Conservation (phyloP, 768 basidiomycete species). For the Leccinum barrowsii region DNA sequence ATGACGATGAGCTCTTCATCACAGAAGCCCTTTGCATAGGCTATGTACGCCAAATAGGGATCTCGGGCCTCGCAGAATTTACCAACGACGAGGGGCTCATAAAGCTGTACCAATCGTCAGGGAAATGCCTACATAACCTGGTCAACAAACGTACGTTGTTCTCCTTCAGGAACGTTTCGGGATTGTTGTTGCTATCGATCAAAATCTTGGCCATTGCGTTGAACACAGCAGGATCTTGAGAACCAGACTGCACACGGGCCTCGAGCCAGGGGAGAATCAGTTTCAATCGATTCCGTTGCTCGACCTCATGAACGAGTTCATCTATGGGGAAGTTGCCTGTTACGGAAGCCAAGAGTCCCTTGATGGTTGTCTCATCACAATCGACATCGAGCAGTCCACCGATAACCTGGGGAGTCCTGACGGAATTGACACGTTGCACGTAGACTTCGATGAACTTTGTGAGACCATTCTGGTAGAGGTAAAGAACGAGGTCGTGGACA, state of each 20-base stretch:
- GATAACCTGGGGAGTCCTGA: conserved; percentile 93
- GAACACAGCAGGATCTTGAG: conserved; percentile 90
- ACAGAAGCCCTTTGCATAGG: conserved; percentile 98
- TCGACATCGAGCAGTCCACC: conserved; percentile 97
- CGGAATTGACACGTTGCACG: conserved; percentile 96
- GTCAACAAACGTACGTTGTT: conserved; percentile 71
- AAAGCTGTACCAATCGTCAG: conserved; percentile 52
- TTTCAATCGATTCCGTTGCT: conserved; percentile 93
- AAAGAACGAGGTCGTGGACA: conserved; percentile 97
- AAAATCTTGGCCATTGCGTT: conserved; percentile 98
- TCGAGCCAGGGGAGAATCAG: conserved; percentile 97
- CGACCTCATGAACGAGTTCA: conserved; percentile 95
- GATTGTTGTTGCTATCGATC: conserved; percentile 98
- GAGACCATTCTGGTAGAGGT: conserved; percentile 96
- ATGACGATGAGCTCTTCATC: conserved; percentile 96
- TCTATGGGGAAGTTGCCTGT: conserved; percentile 98
- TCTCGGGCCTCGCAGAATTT: conserved; percentile 99
- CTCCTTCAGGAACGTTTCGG: conserved; percentile 96
- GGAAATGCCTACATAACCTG: neutral
- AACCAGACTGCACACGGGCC: conserved; percentile 87
- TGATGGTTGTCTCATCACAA: conserved; percentile 95
- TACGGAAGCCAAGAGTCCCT: conserved; percentile 88
- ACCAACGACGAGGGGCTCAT: conserved; percentile 95
- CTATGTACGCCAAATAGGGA: conserved; percentile 97
- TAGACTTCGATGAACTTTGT: conserved; percentile 99